Base-by-base conservation (phyloP, 148 eudicot genomes). In the Suaeda aralocaspica region DNA sequence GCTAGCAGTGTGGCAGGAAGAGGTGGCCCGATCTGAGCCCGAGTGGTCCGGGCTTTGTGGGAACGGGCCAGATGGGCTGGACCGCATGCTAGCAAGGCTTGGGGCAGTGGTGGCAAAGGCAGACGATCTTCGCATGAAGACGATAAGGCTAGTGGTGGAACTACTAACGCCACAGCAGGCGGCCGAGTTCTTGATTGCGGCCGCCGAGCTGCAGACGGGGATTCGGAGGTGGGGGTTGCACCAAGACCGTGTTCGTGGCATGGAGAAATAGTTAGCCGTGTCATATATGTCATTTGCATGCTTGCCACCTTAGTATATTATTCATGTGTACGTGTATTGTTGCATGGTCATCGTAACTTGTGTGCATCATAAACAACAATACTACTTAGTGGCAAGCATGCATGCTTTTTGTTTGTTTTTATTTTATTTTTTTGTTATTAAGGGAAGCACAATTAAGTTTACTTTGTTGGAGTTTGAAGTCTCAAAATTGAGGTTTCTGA, bases 1-100 rank as follows among this genome's bases (percentile, higher is more conserved):
- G 76, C 69, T 88, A 13, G 81, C 89, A 2, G 77, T 72, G n/a
- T 92, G 98, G 98, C 96, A 92, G 85, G 94, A 63, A 63, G 87
- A 84, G 71, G 82, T 82, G 36, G 79, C 70, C 21, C 79, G 74
- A 21, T 79, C 67, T 0, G 73, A 67, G 74, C 67, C 68, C 2
- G 46, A 70, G 70, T 78, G 90, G 85, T 69, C 51, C 68, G 39
- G 74, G 71, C 58, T 67, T 12, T 76, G 64, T 49, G 78, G 72
- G 0, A 31, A 53, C 25, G 70, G 58, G 76, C 63, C 8, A 45
- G 77, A 69, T 13, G 33, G 69, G 72, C 74, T 90, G 65, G 82
- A 22, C 49, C 19, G 39, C 14, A 66, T 88, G 55, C 67, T 90
- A 36, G 79, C 48, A 36, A 84, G 10, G 57, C 46, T 73, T n/a